Evolutionary conservation across 164 flowering plant genomes (phyloP).

Genomic region (Vitis labrusca): DNA sequence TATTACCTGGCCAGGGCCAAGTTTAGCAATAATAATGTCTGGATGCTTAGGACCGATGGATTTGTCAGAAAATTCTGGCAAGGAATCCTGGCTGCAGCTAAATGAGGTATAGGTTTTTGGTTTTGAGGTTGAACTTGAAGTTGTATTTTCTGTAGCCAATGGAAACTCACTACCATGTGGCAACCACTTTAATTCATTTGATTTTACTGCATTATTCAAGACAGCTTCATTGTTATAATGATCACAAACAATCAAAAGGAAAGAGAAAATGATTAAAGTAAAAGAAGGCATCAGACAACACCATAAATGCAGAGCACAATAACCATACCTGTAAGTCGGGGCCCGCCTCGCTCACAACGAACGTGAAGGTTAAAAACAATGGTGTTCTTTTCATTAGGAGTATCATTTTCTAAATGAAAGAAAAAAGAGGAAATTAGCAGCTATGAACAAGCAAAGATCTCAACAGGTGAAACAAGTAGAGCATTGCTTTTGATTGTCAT

Average conservation of each 20-base stretch:
- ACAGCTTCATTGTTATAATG: conserved; percentile 7
- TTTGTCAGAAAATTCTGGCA: conserved; percentile 62
- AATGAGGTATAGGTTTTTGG: conserved; percentile 78
- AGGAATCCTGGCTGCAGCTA: conserved; percentile 58
- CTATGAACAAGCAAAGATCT: background rate
- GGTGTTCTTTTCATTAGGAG: conserved; percentile 83
- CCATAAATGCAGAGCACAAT: conserved; percentile 1
- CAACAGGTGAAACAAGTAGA: background rate
- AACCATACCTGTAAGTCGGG: conserved; percentile 62
- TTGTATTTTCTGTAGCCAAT: conserved; percentile 31
- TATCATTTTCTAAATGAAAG: conserved; percentile 57
- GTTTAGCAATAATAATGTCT: conserved; percentile 70
- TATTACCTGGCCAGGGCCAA: conserved; percentile 87
- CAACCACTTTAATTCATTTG: conserved; percentile 74
- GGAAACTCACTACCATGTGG: conserved; percentile 78
- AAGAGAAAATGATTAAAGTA: background rate
- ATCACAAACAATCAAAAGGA: background rate
- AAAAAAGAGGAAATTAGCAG: conserved; percentile 1
- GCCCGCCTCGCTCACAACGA: conserved; percentile 43
- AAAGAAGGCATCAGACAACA: background rate
- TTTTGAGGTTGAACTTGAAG: conserved; percentile 34
- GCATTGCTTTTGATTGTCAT: background rate
- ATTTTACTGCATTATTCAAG: conserved; percentile 53
- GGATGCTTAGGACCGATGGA: conserved; percentile 46
- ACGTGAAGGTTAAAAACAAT: conserved; percentile 85